These are phyloP conservation scores for Auxenochlorella protothecoides DNA, from an alignment of 139 green algal genomes.

Conservation along the genomic window DNA sequence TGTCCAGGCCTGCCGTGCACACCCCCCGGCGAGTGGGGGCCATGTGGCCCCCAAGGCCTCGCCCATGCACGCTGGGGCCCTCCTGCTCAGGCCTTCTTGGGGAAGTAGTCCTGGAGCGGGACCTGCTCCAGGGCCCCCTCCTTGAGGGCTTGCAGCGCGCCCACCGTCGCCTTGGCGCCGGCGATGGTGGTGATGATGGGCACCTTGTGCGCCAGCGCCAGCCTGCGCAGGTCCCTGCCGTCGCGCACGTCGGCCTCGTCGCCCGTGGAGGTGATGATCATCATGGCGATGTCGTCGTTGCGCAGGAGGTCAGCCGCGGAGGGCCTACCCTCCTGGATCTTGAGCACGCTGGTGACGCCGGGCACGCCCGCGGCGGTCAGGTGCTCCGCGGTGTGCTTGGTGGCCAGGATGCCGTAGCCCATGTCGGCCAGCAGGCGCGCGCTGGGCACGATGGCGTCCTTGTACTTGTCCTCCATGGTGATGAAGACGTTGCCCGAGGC, in stretches of 20 bases:
- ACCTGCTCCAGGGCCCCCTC: constrained; percentile 64
- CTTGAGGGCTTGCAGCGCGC: constrained; percentile 73
- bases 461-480: constrained; percentile 85
- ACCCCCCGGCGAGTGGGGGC: too few relatives aligned
- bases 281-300: constrained; percentile 81
- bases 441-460: constrained; percentile 66
- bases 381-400: constrained; percentile 62
- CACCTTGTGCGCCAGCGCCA: constrained; percentile 79
- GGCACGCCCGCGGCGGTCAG: constrained; percentile 43
- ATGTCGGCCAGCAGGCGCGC: constrained; percentile 72
- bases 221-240: constrained; percentile 82
- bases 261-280: constrained; percentile 85
- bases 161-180: constrained; percentile 68
- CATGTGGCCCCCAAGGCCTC: neutral
- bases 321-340: constrained; percentile 95
- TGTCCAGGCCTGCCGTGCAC: too few relatives aligned
- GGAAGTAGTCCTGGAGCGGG: constrained; percentile 76
- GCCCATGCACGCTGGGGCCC: neutral
- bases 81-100: constrained; percentile 3
- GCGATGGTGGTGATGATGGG: constrained; percentile 93
- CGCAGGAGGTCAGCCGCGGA: constrained; percentile 67
- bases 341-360: constrained; percentile 63
- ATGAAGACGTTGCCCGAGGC: constrained; percentile 82
- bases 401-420: constrained; percentile 83
- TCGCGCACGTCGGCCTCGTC: constrained; percentile 85